Evolutionary conservation across 768 basidiomycete species (phyloP).

Genomic region (Tulasnella sp.): DNA sequence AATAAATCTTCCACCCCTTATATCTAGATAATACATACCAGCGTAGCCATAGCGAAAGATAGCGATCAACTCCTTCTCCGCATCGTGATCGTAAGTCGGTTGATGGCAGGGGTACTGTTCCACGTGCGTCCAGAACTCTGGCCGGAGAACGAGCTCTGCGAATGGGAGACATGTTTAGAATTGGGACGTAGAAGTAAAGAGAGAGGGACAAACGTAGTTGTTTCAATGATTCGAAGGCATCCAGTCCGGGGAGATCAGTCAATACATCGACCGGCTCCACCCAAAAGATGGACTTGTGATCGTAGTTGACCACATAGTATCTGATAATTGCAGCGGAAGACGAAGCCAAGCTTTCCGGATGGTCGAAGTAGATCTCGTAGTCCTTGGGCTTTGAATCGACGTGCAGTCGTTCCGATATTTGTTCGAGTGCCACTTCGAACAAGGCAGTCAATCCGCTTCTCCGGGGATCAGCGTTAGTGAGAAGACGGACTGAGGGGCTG

Average conservation of each 20-base stretch:
- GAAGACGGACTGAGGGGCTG: too few relatives aligned
- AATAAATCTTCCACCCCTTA: background rate
- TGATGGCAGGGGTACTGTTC: background rate
- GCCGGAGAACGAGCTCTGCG: background rate
- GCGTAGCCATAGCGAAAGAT: background rate
- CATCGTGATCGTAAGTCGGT: background rate
- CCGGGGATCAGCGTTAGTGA: background rate
- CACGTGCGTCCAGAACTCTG: slow-evolving; percentile 2
- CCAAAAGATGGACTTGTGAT: background rate
- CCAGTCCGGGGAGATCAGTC: background rate
- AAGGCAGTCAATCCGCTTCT: background rate
- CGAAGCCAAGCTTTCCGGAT: too few relatives aligned
- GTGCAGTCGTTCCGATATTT: background rate
- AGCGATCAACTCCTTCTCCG: background rate
- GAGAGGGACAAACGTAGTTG: background rate
- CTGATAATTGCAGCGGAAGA: background rate
- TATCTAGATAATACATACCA: background rate
- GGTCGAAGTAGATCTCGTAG: background rate
- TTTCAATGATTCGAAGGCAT: background rate
- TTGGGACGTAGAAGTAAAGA: background rate
- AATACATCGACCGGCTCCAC: background rate
- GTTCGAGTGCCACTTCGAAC: background rate
- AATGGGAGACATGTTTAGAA: background rate
- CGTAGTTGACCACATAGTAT: background rate
- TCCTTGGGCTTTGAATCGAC: background rate